Evolutionary conservation across 2,329 filamentous ascomycete genomes (phyloP).

Genomic region (Hypoxylon sp.): DNA sequence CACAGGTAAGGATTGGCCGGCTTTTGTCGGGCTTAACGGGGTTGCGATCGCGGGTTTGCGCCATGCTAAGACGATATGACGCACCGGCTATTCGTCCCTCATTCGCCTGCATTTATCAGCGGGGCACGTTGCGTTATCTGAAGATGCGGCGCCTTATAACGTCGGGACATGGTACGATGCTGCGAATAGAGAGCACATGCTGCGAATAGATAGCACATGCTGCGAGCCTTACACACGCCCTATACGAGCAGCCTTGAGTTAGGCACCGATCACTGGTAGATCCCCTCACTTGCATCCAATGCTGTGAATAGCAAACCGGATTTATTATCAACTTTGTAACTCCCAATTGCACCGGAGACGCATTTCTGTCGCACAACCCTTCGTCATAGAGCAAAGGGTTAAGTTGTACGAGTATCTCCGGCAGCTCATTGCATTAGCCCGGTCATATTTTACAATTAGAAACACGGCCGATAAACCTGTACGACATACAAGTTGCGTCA

Average conservation of each 20-base stretch:
- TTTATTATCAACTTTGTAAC: neutral
- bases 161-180: neutral
- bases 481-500: neutral
- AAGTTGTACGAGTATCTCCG: neutral
- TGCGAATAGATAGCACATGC: slow-evolving; percentile 5
- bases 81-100: slow-evolving; percentile 1
- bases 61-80: slow-evolving; percentile 20
- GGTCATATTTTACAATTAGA: neutral
- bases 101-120: neutral
- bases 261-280: neutral
- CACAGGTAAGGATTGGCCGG: neutral
- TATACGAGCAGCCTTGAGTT: neutral
- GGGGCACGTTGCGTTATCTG: slow-evolving; percentile 15
- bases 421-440: neutral
- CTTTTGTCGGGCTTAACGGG: slow-evolving; percentile 7
- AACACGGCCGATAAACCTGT: neutral
- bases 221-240: neutral
- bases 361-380: neutral
- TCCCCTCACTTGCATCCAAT: slow-evolving; percentile 14
- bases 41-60: slow-evolving; percentile 17
- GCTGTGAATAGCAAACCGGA: neutral
- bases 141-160: neutral
- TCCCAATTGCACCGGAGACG: neutral
- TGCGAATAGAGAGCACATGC: slow-evolving; percentile 2
- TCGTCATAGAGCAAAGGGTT: neutral